These are phyloP conservation scores for Cercospora brassicicola DNA, from an alignment of 2,329 filamentous ascomycete species.

Conservation along the genomic window DNA sequence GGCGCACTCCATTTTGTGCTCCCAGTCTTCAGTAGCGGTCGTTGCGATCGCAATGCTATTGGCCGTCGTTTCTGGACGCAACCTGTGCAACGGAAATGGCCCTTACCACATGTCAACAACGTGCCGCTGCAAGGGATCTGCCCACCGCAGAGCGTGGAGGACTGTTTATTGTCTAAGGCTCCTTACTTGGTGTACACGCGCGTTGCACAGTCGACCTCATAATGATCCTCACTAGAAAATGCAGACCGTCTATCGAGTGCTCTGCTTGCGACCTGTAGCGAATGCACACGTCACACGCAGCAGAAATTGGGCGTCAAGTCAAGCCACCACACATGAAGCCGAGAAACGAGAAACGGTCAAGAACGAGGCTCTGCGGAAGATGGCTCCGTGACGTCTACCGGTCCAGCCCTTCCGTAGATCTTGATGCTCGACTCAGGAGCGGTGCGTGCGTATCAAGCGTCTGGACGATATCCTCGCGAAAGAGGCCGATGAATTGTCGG, in stretches of 20 bases:
- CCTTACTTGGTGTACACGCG: not conserved
- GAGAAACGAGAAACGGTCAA: not conserved
- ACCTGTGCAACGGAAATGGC: not conserved
- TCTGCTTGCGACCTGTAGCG: not conserved
- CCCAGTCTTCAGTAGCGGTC: not conserved
- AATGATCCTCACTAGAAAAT: not conserved
- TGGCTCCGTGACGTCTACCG: not conserved
- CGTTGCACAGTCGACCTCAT: not conserved
- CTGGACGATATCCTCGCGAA: not conserved
- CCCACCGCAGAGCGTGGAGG: not conserved
- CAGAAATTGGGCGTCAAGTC: not conserved
- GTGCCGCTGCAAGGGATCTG: conserved; percentile 2
- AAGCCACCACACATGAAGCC: not conserved
- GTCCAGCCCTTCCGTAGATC: not conserved
- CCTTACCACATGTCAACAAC: conserved; percentile 9
- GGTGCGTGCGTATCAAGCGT: not conserved
- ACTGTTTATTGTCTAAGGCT: not conserved
- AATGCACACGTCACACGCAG: not conserved
- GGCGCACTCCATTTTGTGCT: not conserved
- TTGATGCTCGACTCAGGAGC: not conserved
- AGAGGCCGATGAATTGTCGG: not conserved
- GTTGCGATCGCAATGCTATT: conserved; percentile 3
- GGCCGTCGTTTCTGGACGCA: not conserved
- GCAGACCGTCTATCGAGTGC: not conserved
- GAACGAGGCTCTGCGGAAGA: not conserved